These are phyloP conservation scores for Metrosideros polymorpha DNA, from an alignment of 441 rosid species.

Conservation along the genomic window DNA sequence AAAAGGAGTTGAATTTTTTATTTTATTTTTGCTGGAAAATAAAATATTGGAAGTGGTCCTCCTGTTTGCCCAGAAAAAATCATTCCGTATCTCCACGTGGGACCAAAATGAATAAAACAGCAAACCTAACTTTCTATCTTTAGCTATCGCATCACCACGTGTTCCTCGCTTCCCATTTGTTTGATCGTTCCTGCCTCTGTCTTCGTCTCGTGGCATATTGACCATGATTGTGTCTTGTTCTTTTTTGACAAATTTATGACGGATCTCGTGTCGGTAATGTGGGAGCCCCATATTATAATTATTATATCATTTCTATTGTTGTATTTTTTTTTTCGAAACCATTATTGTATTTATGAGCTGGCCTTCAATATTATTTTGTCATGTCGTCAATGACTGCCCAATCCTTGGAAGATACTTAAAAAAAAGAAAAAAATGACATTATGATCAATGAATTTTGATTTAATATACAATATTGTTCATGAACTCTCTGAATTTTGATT, in stretches of 20 bases:
- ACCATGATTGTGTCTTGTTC: too few relatives aligned
- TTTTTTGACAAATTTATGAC: too few relatives aligned
- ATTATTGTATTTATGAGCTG: too few relatives aligned
- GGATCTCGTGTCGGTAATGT: too few relatives aligned
- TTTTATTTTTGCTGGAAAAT: background rate
- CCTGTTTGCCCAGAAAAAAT: background rate
- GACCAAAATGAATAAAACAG: background rate
- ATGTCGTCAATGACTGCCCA: background rate
- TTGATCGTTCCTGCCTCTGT: background rate
- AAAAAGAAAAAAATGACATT: too few relatives aligned
- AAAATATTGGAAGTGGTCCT: background rate
- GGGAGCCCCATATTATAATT: too few relatives aligned
- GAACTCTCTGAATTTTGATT: accelerated
- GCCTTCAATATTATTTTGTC: background rate
- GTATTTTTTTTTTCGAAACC: too few relatives aligned
- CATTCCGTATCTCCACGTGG: background rate
- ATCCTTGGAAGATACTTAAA: background rate
- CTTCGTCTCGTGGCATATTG: background rate
- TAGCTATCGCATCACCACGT: background rate
- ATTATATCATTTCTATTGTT: too few relatives aligned
- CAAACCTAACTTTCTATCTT: background rate
- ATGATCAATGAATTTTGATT: too few relatives aligned
- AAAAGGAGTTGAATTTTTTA: too few relatives aligned
- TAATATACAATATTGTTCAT: too few relatives aligned
- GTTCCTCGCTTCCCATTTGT: background rate